Evolutionary conservation across 208 protist species (phyloP).

Genomic region (Angomonas ambiguus): DNA sequence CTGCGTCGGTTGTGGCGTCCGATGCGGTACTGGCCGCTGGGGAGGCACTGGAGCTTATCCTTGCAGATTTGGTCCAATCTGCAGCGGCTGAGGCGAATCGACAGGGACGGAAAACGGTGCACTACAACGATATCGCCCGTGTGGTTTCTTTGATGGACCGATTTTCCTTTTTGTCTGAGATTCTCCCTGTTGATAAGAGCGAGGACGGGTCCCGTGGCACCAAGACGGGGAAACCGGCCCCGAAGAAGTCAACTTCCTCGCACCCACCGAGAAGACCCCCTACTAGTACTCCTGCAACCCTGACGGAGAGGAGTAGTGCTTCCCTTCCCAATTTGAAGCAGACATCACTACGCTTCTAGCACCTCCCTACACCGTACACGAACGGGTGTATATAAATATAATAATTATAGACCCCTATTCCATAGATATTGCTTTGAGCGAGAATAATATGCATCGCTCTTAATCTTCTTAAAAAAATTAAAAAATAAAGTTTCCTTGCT

Average conservation of each 20-base stretch:
- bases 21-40: conserved; percentile 39
- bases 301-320: too few relatives aligned
- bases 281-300: too few relatives aligned
- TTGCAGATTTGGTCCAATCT: conserved; percentile 41
- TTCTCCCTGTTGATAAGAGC: conserved; percentile 43
- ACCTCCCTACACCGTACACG: too few relatives aligned
- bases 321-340: conserved; percentile 6
- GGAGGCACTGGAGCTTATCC: conserved; percentile 61
- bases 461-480: not conserved
- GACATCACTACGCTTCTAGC: conserved; percentile 36
- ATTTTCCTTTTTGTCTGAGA: conserved; percentile 54
- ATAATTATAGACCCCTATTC: too few relatives aligned
- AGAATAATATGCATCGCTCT: not conserved
- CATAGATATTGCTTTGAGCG: not conserved
- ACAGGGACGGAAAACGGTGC: conserved; percentile 46
- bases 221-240: too few relatives aligned
- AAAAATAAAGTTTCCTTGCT: not conserved
- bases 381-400: too few relatives aligned
- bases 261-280: too few relatives aligned
- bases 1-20: conserved; percentile 44
- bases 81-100: conserved; percentile 51
- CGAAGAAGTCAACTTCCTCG: too few relatives aligned
- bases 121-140: conserved; percentile 62
- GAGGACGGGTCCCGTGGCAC: not conserved
- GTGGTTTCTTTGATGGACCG: conserved; percentile 61